Conservation (phyloP, 257 asterid genomes). For the Ehretia macrophylla region DNA sequence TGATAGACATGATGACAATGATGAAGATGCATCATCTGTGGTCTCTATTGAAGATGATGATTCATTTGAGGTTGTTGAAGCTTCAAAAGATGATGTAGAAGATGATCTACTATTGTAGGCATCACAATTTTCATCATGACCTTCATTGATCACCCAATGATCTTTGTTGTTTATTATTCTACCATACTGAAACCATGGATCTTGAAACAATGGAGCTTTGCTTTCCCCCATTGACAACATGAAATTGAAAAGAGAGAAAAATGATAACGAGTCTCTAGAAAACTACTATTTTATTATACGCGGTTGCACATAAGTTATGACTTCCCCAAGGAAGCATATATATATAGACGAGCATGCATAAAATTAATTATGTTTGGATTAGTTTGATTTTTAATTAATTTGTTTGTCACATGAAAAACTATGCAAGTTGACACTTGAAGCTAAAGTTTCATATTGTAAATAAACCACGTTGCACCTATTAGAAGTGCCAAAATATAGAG, state of each 20-base stretch:
- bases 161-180: conserved; percentile 7
- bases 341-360: conserved; percentile 7
- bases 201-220: conserved; percentile 30
- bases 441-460: too few species aligned
- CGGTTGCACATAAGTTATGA: conserved; percentile 1
- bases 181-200: conserved; percentile 34
- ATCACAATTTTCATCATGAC: neutral
- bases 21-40: conserved; percentile 53
- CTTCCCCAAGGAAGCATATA: conserved; percentile 16
- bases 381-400: too few species aligned
- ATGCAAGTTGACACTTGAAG: too few species aligned
- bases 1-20: conserved; percentile 28
- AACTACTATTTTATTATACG: too few species aligned
- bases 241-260: neutral
- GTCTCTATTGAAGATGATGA: conserved; percentile 42
- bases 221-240: conserved; percentile 35
- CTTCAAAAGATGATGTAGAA: conserved; percentile 33
- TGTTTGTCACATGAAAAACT: too few species aligned
- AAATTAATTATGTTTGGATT: neutral
- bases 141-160: conserved; percentile 3
- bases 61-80: conserved; percentile 45
- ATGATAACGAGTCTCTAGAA: neutral
- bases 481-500: too few species aligned
- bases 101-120: conserved; percentile 10
- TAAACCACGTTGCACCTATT: too few species aligned